These are phyloP conservation scores for Cnidoscolus chayamansa DNA, from an alignment of 441 rosid genomes.

Conservation along the genomic window DNA sequence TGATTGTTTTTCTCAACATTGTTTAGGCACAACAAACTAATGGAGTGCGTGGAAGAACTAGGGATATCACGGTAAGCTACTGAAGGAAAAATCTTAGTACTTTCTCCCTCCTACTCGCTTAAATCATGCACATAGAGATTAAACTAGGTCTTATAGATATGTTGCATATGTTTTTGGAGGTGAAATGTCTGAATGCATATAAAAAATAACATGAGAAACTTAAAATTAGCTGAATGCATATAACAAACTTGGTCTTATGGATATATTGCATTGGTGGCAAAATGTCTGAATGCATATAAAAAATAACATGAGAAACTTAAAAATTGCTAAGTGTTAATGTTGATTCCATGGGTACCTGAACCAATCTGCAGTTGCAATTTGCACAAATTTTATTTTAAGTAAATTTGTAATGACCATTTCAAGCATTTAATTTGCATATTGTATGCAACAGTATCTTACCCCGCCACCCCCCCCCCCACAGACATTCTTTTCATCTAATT, in stretches of 20 bases:
- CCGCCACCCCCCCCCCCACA: neutral
- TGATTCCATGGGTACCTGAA: conserved; percentile 1
- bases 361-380: neutral
- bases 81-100: conserved; percentile 9
- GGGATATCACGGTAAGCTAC: conserved; percentile 62
- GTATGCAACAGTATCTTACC: neutral
- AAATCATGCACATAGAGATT: neutral
- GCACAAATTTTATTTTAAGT: conserved; percentile 10
- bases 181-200: neutral
- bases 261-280: neutral
- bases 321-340: neutral
- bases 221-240: neutral
- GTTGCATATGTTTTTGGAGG: neutral
- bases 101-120: neutral
- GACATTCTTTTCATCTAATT: conserved; percentile 1
- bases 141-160: neutral
- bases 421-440: neutral
- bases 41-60: conserved; percentile 66
- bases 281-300: neutral
- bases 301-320: conserved; percentile 4
- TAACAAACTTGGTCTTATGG: neutral
- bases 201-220: conserved; percentile 8
- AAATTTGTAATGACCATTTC: neutral
- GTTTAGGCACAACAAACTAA: conserved; percentile 74
- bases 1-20: conserved; percentile 19